Base-by-base conservation (phyloP, 2,329 filamentous ascomycete species). In the Colletotrichum paranaense region DNA sequence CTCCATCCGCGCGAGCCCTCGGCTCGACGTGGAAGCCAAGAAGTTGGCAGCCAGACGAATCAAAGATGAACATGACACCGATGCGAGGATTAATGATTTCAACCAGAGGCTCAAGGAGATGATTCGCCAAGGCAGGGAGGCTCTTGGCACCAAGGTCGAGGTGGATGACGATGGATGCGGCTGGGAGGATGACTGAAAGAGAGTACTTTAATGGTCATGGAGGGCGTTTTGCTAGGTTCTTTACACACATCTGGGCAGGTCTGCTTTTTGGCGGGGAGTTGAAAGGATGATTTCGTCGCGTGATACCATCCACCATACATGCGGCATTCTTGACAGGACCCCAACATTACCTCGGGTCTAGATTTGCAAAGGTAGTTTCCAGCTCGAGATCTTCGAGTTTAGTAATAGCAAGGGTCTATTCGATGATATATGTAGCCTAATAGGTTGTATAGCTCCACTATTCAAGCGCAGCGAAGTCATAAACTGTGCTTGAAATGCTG, bases 41-140 rank as follows among this genome's bases (percentile, higher is more conserved):
- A 89, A 90, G 57, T 90, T 95, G 68, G 92, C 94, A 6, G 91
- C 92, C n/a, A 89, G 91, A 79, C 90, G 92, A 76, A 87, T 91
- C 28, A 90, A 90, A 63, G 93, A 94, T 71, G 95, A 98, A 78
- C 88, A 91, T 58, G 92, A 95, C 77, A 90, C 94, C 8, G 95
- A 98, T 77, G 90, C 92, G 56, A 92, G 93, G 65, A 93, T 98
- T 77, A 91, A 91, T 62, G 90, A 92, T 30, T 91, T 98, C 82
- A 97, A 97, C 80, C 88, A 90, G 60, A 91, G 93, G 77, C 85
- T 98, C 60, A 90, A 93, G 79, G 93, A 92, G 42, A 95, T 99
- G 93, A 97, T 99, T 67, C 88, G 92, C 2, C 93, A 98, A 82
- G 97, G 95, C 0, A 93, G 93, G 77, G 93, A 97, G 81, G 97